Base-by-base conservation (phyloP, 306 rosid species). In the Cucurbita pepo region DNA sequence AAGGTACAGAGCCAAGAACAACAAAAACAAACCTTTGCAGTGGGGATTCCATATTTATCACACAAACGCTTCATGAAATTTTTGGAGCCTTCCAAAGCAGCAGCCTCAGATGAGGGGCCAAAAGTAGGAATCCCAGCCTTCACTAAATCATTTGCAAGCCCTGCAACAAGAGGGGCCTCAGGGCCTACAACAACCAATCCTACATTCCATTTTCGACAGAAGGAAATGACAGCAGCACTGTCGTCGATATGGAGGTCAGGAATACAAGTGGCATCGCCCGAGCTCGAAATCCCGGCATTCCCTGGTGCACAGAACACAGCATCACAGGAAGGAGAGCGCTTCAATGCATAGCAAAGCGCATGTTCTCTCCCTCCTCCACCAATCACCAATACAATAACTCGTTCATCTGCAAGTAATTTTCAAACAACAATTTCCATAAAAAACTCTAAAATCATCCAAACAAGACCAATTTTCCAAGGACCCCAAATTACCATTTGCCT, bases 301-400 rank as follows among this genome's bases (percentile, higher is more conserved):
- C 99, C 99, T 1, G 99, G 97, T 2, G 97, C 95, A 65, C 99
- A 94, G 73, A 90, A 84, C 36, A 94, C 85, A 4, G 80, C 76
- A 69, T 83, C 92, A 57, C 92, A 86, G 54, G 91, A 81, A 36
- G 92, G 88, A 43, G 99, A 91, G 18, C 94, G 89, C 80, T 82
- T 90, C 88, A 91, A 76, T 15, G 97, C 99, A 83, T 89, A 83
- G 83, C 99, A 91, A 52, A 94, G 97, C 13, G 97, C 97, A n/a
- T 91, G 96, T 44, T 94, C 99, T 60, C 96, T 89, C 14, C 99
- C 96, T 14, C 99, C 99, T 80, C 97, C 99, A 45, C 99, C 97
- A 80, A 94, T 86, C 59, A 94, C 97, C 83, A 91, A 79, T 56
- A 86, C 91, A 73, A 60, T 72, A 81, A 89, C 83, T 76, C 64